phyloP scores from a whole-genome alignment of 768 basidiomycete genomes.

The Suillus alpinus region DNA sequence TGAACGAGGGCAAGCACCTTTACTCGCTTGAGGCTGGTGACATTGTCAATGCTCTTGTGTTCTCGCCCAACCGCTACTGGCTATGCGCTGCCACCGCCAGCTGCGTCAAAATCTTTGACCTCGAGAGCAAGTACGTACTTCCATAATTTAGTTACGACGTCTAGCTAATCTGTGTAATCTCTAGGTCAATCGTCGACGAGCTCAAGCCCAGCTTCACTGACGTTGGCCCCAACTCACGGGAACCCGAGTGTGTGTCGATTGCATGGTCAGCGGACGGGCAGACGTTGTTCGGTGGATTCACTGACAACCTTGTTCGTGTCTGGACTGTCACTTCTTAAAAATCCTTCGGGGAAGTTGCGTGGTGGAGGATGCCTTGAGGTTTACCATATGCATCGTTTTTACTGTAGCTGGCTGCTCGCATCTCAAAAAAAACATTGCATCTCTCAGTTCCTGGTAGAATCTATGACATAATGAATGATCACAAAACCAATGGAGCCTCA shows the following conservation, averaged over 20 bases:
- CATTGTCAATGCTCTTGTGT: slow-evolving; percentile 98
- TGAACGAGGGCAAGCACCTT: slow-evolving; percentile 99
- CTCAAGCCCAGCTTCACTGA: slow-evolving; percentile 94
- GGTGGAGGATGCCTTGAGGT: slow-evolving; percentile 12
- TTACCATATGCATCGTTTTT: slow-evolving; percentile 23
- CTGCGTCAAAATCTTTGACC: slow-evolving; percentile 98
- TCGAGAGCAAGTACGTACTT: slow-evolving; percentile 91
- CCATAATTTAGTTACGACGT: not conserved
- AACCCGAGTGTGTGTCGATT: slow-evolving; percentile 93
- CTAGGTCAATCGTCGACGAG: slow-evolving; percentile 95
- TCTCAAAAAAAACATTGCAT: slow-evolving; percentile 19
- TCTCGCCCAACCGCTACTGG: slow-evolving; percentile 99
- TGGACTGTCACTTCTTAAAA: slow-evolving; percentile 75
- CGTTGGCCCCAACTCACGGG: slow-evolving; percentile 63
- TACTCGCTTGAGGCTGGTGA: slow-evolving; percentile 99
- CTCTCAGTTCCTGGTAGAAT: slow-evolving; percentile 8
- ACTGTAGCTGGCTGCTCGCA: slow-evolving; percentile 20
- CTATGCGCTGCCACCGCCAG: slow-evolving; percentile 96
- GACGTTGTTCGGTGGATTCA: slow-evolving; percentile 96
- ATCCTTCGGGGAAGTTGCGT: slow-evolving; percentile 18
- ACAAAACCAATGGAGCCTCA: slow-evolving; percentile 9
- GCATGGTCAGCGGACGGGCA: slow-evolving; percentile 99
- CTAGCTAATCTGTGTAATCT: slow-evolving; percentile 1
- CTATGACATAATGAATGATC: not conserved
- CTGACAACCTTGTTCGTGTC: slow-evolving; percentile 90